These are phyloP conservation scores for Cryptococcus sp. DNA, from an alignment of 1,284 basidiomycete species.

Conservation along the genomic window DNA sequence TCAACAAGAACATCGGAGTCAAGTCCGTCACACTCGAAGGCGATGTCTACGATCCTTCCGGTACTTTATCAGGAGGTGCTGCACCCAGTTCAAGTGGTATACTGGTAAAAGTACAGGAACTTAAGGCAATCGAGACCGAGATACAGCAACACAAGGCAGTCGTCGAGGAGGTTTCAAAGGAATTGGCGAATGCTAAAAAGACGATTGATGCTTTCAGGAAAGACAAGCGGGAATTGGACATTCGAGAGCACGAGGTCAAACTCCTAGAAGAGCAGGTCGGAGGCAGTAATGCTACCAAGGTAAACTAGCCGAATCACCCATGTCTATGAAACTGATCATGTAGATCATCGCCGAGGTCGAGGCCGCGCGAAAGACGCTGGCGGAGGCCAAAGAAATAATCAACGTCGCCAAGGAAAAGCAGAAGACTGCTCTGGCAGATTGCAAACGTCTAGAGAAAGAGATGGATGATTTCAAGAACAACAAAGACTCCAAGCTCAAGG, in stretches of 20 bases:
- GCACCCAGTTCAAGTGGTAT: constrained; percentile 72
- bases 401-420: constrained; percentile 70
- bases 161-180: constrained; percentile 58
- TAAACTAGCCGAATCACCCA: constrained; percentile 34
- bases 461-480: constrained; percentile 99
- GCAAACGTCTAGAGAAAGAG: constrained; percentile 84
- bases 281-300: constrained; percentile 82
- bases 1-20: constrained; percentile 65
- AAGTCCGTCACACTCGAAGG: constrained; percentile 91
- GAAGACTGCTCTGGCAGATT: constrained; percentile 68
- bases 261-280: constrained; percentile 80
- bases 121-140: constrained; percentile 60
- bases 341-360: constrained; percentile 81
- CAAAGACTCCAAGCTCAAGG: constrained; percentile 92
- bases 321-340: not conserved
- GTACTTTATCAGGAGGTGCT: constrained; percentile 88
- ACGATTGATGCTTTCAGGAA: constrained; percentile 67
- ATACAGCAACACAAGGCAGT: constrained; percentile 56
- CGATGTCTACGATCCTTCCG: constrained; percentile 94
- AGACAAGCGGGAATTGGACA: constrained; percentile 69
- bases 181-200: constrained; percentile 57
- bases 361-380: constrained; percentile 63
- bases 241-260: constrained; percentile 81
- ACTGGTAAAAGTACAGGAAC: constrained; percentile 79
- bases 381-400: constrained; percentile 63